Evolutionary conservation across 1,284 basidiomycete species (phyloP).

Genomic region (Trametes pubescens): DNA sequence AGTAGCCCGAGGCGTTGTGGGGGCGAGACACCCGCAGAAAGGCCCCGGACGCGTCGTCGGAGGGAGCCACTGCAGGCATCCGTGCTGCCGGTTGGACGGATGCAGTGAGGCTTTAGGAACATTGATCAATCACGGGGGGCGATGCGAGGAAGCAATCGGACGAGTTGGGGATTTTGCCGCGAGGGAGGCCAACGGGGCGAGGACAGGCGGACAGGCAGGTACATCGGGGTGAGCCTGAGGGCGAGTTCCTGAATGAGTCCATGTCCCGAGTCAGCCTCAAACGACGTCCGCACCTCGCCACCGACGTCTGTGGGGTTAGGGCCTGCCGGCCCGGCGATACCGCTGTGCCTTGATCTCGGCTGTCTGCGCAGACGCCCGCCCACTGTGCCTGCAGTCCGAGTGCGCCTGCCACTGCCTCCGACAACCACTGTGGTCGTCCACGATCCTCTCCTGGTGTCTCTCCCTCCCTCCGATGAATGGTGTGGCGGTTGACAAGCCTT

Average conservation of each 20-base stretch:
- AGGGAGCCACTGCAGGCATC: conserved; percentile 2
- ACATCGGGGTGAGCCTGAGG: neutral
- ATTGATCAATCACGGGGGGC: conserved; percentile 1
- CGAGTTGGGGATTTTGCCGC: neutral
- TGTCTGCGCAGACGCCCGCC: neutral
- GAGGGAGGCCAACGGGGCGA: neutral
- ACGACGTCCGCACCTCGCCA: neutral
- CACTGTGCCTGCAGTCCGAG: neutral
- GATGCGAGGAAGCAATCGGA: neutral
- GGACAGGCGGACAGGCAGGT: conserved; percentile 1
- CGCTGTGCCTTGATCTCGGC: neutral
- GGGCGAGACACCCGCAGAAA: neutral
- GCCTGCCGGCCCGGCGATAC: neutral
- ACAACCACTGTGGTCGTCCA: no score
- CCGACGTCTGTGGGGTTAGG: conserved; percentile 2
- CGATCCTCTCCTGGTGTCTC: no score
- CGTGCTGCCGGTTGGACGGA: neutral
- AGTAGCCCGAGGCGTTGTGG: neutral
- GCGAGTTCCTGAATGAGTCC: neutral
- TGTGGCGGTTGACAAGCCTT: no score
- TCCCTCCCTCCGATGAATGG: no score
- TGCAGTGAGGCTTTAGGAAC: neutral
- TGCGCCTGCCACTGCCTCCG: no score
- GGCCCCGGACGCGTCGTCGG: neutral
- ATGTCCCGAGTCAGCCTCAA: conserved; percentile 1